Conservation (phyloP, 106 monocot genomes). For the Platanthera zijinensis region DNA sequence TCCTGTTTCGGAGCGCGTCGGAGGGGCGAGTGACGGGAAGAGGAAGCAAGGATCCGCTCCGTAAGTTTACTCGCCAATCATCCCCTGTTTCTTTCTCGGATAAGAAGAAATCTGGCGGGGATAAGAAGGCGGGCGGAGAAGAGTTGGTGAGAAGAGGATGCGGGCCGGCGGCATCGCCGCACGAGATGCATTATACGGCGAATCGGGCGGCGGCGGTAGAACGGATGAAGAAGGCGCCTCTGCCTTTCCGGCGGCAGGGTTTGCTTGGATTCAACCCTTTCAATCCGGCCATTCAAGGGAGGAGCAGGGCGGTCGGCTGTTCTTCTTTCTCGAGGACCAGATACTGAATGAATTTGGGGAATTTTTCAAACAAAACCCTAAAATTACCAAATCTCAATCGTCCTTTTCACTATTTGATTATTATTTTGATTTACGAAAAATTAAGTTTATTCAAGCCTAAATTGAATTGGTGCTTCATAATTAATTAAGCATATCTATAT, state of each 20-base stretch:
- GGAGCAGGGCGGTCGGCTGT: background rate
- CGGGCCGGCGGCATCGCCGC: slow-evolving; percentile 6
- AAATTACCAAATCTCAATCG: too few species aligned
- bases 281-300: background rate
- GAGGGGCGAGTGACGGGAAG: slow-evolving; percentile 36
- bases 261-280: slow-evolving; percentile 20
- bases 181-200: slow-evolving; percentile 17
- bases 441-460: too few species aligned
- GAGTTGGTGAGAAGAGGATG: background rate
- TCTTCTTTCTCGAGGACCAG: background rate
- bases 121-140: slow-evolving; percentile 6
- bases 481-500: too few species aligned
- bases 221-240: slow-evolving; percentile 32
- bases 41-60: slow-evolving; percentile 37
- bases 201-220: slow-evolving; percentile 14
- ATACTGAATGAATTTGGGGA: background rate
- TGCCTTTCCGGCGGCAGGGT: slow-evolving; percentile 26
- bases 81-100: background rate
- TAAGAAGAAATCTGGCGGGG: background rate
- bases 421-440: too few species aligned
- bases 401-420: too few species aligned
- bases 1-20: slow-evolving; percentile 67
- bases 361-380: too few species aligned
- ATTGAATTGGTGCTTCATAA: too few species aligned
- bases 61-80: slow-evolving; percentile 27